Evolutionary conservation across 225 moss, liverwort and hornwort species (phyloP), one percentile per base, ranked within the genome.

Genomic region (Anthoceros angustus): DNA sequence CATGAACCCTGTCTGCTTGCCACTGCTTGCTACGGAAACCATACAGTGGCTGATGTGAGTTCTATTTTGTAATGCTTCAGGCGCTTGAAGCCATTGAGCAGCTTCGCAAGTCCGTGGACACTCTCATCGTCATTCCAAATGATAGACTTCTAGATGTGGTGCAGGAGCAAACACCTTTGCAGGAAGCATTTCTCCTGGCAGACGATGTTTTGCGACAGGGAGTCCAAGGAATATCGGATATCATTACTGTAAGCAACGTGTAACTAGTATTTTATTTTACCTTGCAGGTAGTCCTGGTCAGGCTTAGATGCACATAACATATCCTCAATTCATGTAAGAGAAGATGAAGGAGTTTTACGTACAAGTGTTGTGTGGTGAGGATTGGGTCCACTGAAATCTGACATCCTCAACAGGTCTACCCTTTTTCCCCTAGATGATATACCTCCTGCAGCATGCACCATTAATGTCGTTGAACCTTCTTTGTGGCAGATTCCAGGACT

Each of bases 161-260:
- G 39, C 83, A 83, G 78, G 86, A 88, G 63, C 81, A 83, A 62
- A 82, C 86, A 24, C 88, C 86, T 41, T 70, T 88, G 62, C 83
- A 86, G 66, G 88, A 81, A 42, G 88, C 88, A 40, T 88, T 88
- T 64, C 77, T 81, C 64, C 74, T 88, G 11, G 88, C 88, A 20
- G 88, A 88, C 69, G 88, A 88, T 63, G 86, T 88, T 12, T 67
- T 88, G 12, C 79, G 88, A 64, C 88, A 88, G 75, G 88, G 88
- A 63, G 88, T 88, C 50, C 88, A 86, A 70, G 88, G 88, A 64
- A 88, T 88, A 72, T 86, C 88, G 63, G 88, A 88, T 65, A 88
- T 88, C 39, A 88, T 88, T 18, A 88, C 88, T 61, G 88, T 88
- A 83, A 62, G 75, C 64, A 20, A 7, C 8, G 24, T 9, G 14